Conservation (phyloP, 306 rosid species). For the Hylodesmum podocarpum region DNA sequence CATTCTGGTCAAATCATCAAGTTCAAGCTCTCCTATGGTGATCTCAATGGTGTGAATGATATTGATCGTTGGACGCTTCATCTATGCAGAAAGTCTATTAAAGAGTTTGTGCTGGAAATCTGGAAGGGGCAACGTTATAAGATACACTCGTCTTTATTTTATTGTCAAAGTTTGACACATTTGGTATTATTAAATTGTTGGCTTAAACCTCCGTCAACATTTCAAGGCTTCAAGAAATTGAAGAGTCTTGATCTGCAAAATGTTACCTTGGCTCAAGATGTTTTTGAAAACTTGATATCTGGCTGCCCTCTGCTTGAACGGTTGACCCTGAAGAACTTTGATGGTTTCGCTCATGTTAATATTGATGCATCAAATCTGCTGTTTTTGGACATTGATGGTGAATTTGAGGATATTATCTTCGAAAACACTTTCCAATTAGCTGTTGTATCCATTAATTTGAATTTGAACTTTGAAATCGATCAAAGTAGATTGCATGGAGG, state of each 20-base stretch:
- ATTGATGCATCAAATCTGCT: slow-evolving; percentile 55
- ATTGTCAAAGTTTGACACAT: slow-evolving; percentile 46
- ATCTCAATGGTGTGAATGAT: slow-evolving; percentile 40
- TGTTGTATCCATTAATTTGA: slow-evolving; percentile 49
- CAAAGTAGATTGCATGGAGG: slow-evolving; percentile 28
- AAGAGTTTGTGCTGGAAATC: slow-evolving; percentile 57
- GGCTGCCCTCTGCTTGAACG: slow-evolving; percentile 54
- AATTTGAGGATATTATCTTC: slow-evolving; percentile 48
- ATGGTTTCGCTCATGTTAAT: slow-evolving; percentile 49
- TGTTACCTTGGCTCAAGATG: slow-evolving; percentile 58
- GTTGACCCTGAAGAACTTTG: slow-evolving; percentile 54
- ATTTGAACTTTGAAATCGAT: slow-evolving; percentile 25
- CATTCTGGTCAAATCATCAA: slow-evolving; percentile 50
- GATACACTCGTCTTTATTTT: slow-evolving; percentile 51
- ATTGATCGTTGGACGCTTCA: slow-evolving; percentile 54
- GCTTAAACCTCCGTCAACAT: slow-evolving; percentile 50
- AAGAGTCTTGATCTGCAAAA: slow-evolving; percentile 65
- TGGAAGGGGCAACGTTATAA: slow-evolving; percentile 55
- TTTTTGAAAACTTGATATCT: slow-evolving; percentile 46
- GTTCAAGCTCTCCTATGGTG: slow-evolving; percentile 57
- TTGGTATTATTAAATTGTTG: slow-evolving; percentile 53
- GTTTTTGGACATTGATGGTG: slow-evolving; percentile 54
- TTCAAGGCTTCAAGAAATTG: slow-evolving; percentile 51
- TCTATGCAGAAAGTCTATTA: slow-evolving; percentile 46
- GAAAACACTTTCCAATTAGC: slow-evolving; percentile 44